Evolutionary conservation across 139 green algal genomes (phyloP), one percentile per base, ranked within the genome.

Genomic region (Chlamydomonas schloesseri): DNA sequence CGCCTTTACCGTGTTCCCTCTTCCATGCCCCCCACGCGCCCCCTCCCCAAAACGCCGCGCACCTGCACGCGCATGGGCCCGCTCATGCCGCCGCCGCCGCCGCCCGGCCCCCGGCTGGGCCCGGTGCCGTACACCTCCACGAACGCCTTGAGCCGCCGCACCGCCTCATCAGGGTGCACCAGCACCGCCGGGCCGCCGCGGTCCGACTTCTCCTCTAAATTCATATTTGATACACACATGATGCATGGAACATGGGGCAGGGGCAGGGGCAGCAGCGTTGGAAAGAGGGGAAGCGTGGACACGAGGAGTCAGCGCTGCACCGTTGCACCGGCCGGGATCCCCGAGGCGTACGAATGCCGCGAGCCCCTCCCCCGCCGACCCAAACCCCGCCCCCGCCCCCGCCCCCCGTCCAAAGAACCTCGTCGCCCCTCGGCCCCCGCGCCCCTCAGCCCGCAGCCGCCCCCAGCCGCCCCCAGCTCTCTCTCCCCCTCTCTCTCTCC

Each of bases 101-200:
- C 46, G 47, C 83, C 90, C n/a, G 70, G 18, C 24, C 60, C n/a
- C 33, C 87, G 71, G 24, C 82, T 72, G 33, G 88, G 83, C n/a
- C 78, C 81, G 15, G 82, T 86, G 46, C 69, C 83, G 75, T 91
- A 84, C n/a, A 91, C 79, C 71, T 91, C 85, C 58, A 91, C 69
- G 24, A 90, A 91, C 9, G 78, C 87, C 73, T 92, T 92, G 46
- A 97, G 86, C 31, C 89, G 84, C 60, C 77, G 73, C 36, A 96
- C 73, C 20, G 88, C 93, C 36, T 96, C 91, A 72, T 95, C 91
- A 3, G 92, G 91, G 69, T 94, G 89, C 42, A 97, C 91, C 36
- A 96, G 83, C 71, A 91, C 81, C 3, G 46, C 24, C 18, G 73
- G 65, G 2, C 33, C 82, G 81, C 33, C 82, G 81, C 33, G 58